Evolutionary conservation across 2,329 filamentous ascomycete genomes (phyloP), one percentile per base, ranked within the genome.

Genomic region (Talaromyces sp.): DNA sequence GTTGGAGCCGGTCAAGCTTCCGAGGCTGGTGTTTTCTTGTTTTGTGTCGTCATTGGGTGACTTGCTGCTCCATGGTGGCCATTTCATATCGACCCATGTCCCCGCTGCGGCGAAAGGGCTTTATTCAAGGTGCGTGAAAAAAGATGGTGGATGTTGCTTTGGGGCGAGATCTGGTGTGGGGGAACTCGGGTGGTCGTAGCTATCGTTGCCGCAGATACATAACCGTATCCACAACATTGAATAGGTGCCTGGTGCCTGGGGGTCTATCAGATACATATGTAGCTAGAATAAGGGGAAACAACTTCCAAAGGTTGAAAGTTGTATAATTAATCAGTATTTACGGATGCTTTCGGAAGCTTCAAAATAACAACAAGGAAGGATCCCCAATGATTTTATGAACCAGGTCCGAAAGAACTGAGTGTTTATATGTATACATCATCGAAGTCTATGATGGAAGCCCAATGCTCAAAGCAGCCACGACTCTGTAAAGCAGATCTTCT

Each of bases 41-140:
- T 58, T 47, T 49, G 63, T 53, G 48, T 66, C 47, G 57, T 64
- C 56, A 56, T 60, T 56, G 61, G 37, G 59, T 43, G 70, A 64
- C 56, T 70, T 60, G 55, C 74, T 71, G 56, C 71, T 69, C 76
- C 77, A 78, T 71, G 74, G 73, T 54, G 75, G 73, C 78, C 77
- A 80, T 77, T 68, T 71, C 78, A 80, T 80, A 39, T 41, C 44
- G 49, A 22, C 20, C 47, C 37, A 32, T 49, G 7, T 6, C 36
- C 29, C 37, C 33, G 24, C 46, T n/a, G 16, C 3, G 2, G 29
- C 36, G 41, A 14, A 32, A 16, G 32, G 30, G 32, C 14, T 16
- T 6, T 6, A 9, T 17, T 36, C 17, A 19, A 7, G 11, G 11
- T 11, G 24, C 22, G 37, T 35, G 13, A 16, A 32, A 19, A 35